A percentile compares a stretch with the other conserved stretches of the same genome.
phyloP scores from a whole-genome alignment of 176 grass and related monocot species.

The Rhynchospora tenuis region DNA sequence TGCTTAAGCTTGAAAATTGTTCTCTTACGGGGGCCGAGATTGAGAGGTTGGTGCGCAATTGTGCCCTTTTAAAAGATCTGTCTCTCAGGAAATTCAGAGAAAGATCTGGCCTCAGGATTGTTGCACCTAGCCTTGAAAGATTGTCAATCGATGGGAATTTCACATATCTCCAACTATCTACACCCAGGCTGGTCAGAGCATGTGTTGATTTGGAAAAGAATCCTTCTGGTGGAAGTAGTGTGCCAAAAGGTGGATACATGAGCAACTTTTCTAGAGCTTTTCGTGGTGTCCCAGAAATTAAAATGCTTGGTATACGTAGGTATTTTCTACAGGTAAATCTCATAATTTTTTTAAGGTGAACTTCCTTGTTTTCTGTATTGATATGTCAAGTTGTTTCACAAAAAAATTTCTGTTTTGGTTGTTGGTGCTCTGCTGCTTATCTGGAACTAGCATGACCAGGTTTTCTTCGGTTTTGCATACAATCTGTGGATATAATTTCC shows the following conservation, averaged over 20 bases:
- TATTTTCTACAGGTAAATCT: slow-evolving; percentile 11
- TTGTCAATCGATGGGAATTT: slow-evolving; percentile 17
- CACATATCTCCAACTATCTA: slow-evolving; percentile 16
- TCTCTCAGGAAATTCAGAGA: slow-evolving; percentile 17
- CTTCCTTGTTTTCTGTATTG: background rate
- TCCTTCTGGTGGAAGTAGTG: background rate
- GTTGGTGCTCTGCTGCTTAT: background rate
- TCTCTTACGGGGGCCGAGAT: slow-evolving; percentile 6
- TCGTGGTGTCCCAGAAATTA: background rate
- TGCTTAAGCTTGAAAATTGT: slow-evolving; percentile 20
- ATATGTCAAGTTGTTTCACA: background rate
- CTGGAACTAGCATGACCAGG: background rate
- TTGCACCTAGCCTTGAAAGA: slow-evolving; percentile 3
- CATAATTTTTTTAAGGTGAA: background rate
- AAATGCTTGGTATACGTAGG: slow-evolving; percentile 8
- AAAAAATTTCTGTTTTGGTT: background rate
- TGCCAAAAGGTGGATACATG: background rate
- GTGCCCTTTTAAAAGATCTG: slow-evolving; percentile 10
- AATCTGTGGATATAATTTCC: background rate
- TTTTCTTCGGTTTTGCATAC: background rate
- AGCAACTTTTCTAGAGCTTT: slow-evolving; percentile 5
- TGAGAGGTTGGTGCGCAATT: slow-evolving; percentile 5
- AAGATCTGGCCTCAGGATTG: background rate
- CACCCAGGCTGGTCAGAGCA: slow-evolving; percentile 3
- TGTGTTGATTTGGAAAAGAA: slow-evolving; percentile 18